phyloP scores from a whole-genome alignment of 345 rosid species.

The Eucalyptus cloeziana region DNA sequence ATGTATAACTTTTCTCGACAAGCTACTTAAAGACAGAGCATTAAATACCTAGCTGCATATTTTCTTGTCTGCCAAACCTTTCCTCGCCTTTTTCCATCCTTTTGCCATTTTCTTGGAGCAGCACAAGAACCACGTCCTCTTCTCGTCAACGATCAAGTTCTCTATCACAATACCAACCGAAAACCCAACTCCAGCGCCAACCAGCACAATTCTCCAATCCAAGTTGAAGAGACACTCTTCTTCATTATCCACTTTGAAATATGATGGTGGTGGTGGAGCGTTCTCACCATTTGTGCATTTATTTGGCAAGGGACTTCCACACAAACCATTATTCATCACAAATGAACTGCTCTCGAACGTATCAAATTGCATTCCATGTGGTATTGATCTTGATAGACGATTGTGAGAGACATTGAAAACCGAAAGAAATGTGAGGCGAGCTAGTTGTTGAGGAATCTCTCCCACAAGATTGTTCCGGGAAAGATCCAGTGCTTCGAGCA shows the following conservation, averaged over 20 bases:
- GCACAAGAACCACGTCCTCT: neutral
- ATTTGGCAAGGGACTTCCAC: neutral
- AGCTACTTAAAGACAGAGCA: neutral
- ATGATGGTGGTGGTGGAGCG: neutral
- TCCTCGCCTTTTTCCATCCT: neutral
- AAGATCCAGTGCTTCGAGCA: neutral
- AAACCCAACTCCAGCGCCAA: neutral
- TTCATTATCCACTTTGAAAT: neutral
- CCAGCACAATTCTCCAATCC: neutral
- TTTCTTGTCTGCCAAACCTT: neutral
- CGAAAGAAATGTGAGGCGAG: accelerated
- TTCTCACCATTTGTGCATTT: neutral
- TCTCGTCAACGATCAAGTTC: neutral
- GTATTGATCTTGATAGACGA: neutral
- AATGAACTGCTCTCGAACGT: neutral
- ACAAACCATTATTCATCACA: neutral
- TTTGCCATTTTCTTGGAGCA: neutral
- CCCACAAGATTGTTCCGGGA: neutral
- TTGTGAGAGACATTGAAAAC: neutral
- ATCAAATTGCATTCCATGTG: neutral
- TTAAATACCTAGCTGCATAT: neutral
- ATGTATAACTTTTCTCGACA: neutral
- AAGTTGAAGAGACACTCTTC: neutral
- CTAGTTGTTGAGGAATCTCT: neutral
- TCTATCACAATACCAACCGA: neutral